These are phyloP conservation scores for Heterobasidion occidentale DNA, from an alignment of 1,284 basidiomycete species.

Conservation along the genomic window DNA sequence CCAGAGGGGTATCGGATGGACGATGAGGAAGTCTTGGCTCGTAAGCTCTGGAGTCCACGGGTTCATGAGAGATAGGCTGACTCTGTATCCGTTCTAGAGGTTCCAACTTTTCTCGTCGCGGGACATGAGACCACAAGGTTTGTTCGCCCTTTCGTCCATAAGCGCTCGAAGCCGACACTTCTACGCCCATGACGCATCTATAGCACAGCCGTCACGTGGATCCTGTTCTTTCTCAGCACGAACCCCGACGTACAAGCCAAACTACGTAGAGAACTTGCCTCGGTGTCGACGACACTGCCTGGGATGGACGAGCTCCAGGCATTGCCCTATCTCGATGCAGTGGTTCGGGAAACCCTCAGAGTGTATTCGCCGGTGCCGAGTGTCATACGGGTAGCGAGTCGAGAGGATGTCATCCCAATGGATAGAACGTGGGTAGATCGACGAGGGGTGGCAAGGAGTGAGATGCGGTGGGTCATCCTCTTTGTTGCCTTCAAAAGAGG, in stretches of 20 bases:
- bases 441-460: slow-evolving; percentile 10
- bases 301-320: slow-evolving; percentile 52
- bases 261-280: slow-evolving; percentile 63
- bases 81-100: slow-evolving; percentile 26
- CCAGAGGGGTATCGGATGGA: slow-evolving; percentile 52
- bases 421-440: slow-evolving; percentile 18
- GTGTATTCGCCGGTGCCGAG: slow-evolving; percentile 53
- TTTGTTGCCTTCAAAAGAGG: background rate
- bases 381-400: slow-evolving; percentile 40
- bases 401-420: slow-evolving; percentile 55
- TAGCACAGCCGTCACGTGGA: slow-evolving; percentile 39
- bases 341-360: slow-evolving; percentile 66
- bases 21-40: slow-evolving; percentile 69
- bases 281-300: slow-evolving; percentile 22
- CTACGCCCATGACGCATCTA: background rate
- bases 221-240: slow-evolving; percentile 55
- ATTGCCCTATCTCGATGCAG: slow-evolving; percentile 56
- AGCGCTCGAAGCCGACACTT: background rate
- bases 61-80: background rate
- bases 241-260: slow-evolving; percentile 51
- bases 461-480: slow-evolving; percentile 12
- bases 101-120: slow-evolving; percentile 54
- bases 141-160: background rate
- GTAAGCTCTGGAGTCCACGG: slow-evolving; percentile 31
- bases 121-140: slow-evolving; percentile 75